These are phyloP conservation scores for Fusarium mundagurra DNA, from an alignment of 2,329 filamentous ascomycete species.

Conservation along the genomic window DNA sequence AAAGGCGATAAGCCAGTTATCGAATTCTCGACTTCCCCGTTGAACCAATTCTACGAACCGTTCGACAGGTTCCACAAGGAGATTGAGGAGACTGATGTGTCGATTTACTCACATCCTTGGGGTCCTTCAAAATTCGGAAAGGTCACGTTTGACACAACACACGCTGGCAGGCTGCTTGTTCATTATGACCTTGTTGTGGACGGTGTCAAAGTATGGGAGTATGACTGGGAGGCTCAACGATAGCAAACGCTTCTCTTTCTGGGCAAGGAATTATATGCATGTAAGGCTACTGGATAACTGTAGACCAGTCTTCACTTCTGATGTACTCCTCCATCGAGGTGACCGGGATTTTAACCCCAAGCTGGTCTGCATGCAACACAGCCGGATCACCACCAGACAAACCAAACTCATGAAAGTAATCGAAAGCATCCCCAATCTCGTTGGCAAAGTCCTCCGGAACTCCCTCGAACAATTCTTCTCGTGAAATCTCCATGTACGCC, in stretches of 20 bases:
- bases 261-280: fast-evolving
- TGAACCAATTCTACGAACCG: background rate
- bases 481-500: background rate
- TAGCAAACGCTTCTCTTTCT: fast-evolving
- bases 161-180: fast-evolving
- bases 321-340: background rate
- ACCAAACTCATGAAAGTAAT: background rate
- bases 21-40: background rate
- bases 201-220: background rate
- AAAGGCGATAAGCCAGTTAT: background rate
- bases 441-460: background rate
- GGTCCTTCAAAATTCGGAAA: background rate
- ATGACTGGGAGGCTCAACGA: background rate
- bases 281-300: background rate
- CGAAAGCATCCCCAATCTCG: background rate
- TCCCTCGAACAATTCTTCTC: background rate
- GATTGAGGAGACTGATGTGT: background rate
- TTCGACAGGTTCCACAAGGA: background rate
- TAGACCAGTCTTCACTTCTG: background rate
- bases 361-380: background rate
- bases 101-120: background rate
- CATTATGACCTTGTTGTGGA: background rate
- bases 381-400: background rate
- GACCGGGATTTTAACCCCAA: background rate
- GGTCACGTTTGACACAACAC: background rate